A percentile compares a stretch with the other conserved stretches of the same genome.
These are phyloP conservation scores for Fusarium circinatum DNA, from an alignment of 2,329 filamentous ascomycete genomes.

Conservation along the genomic window DNA sequence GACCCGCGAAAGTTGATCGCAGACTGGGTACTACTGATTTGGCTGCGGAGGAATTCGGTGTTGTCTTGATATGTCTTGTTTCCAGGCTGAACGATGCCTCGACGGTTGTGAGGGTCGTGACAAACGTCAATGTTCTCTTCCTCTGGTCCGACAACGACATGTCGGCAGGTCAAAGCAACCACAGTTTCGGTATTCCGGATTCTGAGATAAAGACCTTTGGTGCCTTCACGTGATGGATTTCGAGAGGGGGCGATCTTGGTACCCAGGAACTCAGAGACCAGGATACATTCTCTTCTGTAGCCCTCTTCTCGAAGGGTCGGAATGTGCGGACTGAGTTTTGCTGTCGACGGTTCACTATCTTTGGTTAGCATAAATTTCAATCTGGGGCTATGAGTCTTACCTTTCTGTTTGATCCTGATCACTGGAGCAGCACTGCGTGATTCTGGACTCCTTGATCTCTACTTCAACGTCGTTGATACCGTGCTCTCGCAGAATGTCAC, in stretches of 20 bases:
- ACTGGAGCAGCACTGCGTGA: neutral
- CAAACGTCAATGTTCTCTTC: neutral
- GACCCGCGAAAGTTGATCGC: accelerated
- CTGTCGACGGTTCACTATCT: neutral
- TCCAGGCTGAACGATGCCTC: neutral
- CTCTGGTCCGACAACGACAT: neutral
- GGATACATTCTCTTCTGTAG: neutral
- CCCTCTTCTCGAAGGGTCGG: neutral
- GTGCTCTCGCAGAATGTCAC: neutral
- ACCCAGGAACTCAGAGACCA: neutral
- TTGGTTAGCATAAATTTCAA: accelerated
- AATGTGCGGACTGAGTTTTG: neutral
- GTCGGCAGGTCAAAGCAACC: neutral
- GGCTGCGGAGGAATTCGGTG: accelerated
- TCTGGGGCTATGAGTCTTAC: neutral
- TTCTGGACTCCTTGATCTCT: neutral
- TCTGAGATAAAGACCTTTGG: neutral
- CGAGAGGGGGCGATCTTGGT: neutral
- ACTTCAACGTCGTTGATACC: neutral
- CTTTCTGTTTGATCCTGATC: neutral
- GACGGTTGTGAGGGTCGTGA: accelerated
- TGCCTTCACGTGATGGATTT: neutral
- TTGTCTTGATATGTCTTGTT: neutral
- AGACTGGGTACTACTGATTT: accelerated
- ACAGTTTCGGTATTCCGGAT: neutral